phyloP scores from a whole-genome alignment of 441 rosid species.

The Bocquillonia castaneifolia region DNA sequence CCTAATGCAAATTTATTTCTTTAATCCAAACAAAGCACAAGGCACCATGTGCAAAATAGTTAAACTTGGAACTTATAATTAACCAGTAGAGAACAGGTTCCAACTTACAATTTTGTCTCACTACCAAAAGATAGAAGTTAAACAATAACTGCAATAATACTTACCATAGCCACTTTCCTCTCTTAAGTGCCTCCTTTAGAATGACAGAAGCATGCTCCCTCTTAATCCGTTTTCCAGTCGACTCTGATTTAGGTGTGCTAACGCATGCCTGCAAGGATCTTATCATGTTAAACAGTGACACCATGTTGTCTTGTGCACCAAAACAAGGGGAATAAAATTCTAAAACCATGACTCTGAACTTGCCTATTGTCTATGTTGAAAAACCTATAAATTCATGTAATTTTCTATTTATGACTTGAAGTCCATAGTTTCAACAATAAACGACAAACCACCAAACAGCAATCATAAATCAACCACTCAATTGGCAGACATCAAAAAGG shows the following conservation, averaged over 20 bases:
- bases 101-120: slow-evolving; percentile 1
- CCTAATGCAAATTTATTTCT: too few species aligned
- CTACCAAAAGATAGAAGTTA: background rate
- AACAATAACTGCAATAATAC: slow-evolving; percentile 16
- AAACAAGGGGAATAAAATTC: background rate
- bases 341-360: slow-evolving; percentile 1
- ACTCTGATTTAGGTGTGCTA: slow-evolving; percentile 38
- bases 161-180: slow-evolving; percentile 97
- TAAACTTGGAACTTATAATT: background rate
- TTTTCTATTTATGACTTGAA: background rate
- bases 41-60: background rate
- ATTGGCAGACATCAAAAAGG: background rate
- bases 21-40: background rate
- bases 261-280: slow-evolving; percentile 50
- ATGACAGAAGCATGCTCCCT: slow-evolving; percentile 54
- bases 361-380: background rate
- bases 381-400: background rate
- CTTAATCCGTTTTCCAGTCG: slow-evolving; percentile 58
- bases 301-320: background rate
- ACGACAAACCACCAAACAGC: background rate
- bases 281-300: slow-evolving; percentile 5
- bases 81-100: background rate
- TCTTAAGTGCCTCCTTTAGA: slow-evolving; percentile 65
- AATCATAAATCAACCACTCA: slow-evolving; percentile 3
- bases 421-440: background rate